Conservation (phyloP, 176 grass and related monocot species). For the Juncus effusus region DNA sequence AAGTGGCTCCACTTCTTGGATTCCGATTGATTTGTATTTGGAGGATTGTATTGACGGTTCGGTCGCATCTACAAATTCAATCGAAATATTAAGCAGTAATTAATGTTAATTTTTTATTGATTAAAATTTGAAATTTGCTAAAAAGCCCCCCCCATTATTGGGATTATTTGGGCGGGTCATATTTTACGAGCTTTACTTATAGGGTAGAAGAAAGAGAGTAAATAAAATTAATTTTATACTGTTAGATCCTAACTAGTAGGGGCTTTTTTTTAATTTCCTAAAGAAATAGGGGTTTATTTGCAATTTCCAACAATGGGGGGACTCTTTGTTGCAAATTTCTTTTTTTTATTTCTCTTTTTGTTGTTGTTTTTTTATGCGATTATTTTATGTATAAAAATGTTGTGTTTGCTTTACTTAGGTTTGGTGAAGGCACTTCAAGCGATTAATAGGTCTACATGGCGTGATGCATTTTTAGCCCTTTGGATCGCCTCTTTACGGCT, state of each 20-base stretch:
- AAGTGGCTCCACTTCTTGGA: conserved; percentile 70
- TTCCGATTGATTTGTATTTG: conserved; percentile 92
- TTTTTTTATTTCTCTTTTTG: background rate
- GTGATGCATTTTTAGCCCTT: conserved; percentile 91
- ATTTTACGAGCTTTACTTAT: too few relatives aligned
- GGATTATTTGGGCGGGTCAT: too few relatives aligned
- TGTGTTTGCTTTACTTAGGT: conserved; percentile 39
- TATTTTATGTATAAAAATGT: too few relatives aligned
- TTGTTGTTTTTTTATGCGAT: too few relatives aligned
- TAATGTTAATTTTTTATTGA: conserved; percentile 18
- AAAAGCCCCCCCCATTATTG: background rate
- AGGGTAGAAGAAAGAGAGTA: too few relatives aligned
- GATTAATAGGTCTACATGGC: conserved; percentile 78
- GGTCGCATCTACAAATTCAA: conserved; percentile 81
- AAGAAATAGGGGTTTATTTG: too few relatives aligned
- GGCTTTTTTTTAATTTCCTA: too few relatives aligned
- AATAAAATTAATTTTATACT: too few relatives aligned
- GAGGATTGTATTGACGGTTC: conserved; percentile 92
- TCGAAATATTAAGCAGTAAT: conserved; percentile 85
- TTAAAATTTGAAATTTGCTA: conserved; percentile 8
- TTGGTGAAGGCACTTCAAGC: conserved; percentile 91
- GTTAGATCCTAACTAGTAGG: too few relatives aligned
- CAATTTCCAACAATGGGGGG: background rate
- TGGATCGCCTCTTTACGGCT: conserved; percentile 91
- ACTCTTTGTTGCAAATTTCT: background rate